Evolutionary conservation across 1,284 basidiomycete species (phyloP).

Genomic region (Heterobasidion irregulare): DNA sequence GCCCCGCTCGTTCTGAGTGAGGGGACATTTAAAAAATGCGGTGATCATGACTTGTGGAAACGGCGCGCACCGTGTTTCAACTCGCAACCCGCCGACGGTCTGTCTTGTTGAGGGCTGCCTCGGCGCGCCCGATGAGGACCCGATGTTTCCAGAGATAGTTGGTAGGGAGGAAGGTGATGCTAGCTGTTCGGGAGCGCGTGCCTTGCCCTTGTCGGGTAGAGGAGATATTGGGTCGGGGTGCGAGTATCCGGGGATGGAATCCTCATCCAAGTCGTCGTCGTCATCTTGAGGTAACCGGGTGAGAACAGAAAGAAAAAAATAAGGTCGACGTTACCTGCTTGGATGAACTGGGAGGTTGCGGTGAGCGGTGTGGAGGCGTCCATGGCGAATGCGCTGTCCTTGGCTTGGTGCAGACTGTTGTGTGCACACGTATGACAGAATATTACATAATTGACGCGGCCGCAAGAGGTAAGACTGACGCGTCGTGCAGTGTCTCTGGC

Average conservation of each 20-base stretch:
- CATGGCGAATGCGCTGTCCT: constrained; percentile 11
- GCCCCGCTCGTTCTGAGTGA: constrained; percentile 60
- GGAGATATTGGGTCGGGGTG: constrained; percentile 41
- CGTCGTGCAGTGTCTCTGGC: constrained; percentile 30
- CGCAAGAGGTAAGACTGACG: constrained; percentile 38
- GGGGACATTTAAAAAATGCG: not conserved
- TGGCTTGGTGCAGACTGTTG: not conserved
- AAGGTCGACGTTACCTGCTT: constrained; percentile 41
- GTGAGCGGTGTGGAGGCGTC: constrained; percentile 39
- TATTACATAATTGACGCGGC: constrained; percentile 8
- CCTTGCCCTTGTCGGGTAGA: constrained; percentile 57
- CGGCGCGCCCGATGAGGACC: constrained; percentile 32
- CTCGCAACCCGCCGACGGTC: constrained; percentile 73
- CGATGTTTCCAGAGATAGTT: constrained; percentile 66
- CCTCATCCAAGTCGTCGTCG: constrained; percentile 75
- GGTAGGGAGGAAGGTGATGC: constrained; percentile 27
- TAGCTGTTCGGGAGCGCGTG: constrained; percentile 50
- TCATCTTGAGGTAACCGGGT: constrained; percentile 34
- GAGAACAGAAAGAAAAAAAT: not conserved
- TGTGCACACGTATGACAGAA: constrained; percentile 4
- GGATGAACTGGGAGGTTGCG: constrained; percentile 65
- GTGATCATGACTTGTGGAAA: not conserved
- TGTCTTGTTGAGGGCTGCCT: constrained; percentile 40
- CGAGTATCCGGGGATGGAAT: constrained; percentile 63
- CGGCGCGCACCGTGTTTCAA: constrained; percentile 73